Conservation (phyloP, 176 grass and related monocot genomes). For the Zoysia japonica region DNA sequence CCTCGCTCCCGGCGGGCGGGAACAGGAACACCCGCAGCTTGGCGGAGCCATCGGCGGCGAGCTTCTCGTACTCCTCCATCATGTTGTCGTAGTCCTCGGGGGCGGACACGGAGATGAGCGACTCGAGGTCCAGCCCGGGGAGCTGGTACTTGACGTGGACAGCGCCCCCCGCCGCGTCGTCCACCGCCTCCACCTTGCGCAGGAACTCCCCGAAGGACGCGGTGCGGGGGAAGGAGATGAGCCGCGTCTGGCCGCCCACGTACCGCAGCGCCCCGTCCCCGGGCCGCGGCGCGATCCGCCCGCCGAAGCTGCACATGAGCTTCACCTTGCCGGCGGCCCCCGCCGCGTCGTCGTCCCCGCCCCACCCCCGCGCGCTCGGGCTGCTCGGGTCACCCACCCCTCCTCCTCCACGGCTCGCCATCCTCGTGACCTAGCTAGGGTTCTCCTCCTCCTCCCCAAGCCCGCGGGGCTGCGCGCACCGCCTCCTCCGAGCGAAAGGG, state of each 20-base stretch:
- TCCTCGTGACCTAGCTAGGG: slow-evolving; percentile 20
- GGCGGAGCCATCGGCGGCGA: slow-evolving; percentile 68
- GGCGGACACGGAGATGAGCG: slow-evolving; percentile 70
- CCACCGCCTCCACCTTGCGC: slow-evolving; percentile 59
- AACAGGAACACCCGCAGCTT: slow-evolving; percentile 88
- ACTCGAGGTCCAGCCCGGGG: slow-evolving; percentile 86
- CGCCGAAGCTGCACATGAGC: slow-evolving; percentile 85
- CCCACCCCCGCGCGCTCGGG: slow-evolving; percentile 37
- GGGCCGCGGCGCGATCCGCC: slow-evolving; percentile 66
- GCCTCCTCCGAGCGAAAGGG: neutral
- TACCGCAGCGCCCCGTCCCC: slow-evolving; percentile 70
- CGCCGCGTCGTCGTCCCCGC: slow-evolving; percentile 20
- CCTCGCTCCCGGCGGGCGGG: slow-evolving; percentile 50
- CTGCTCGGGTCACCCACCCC: slow-evolving; percentile 33
- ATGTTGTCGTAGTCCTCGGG: slow-evolving; percentile 83
- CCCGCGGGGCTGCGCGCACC: neutral
- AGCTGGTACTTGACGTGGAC: slow-evolving; percentile 78
- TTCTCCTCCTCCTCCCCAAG: neutral
- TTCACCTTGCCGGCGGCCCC: slow-evolving; percentile 49
- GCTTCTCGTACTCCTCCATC: slow-evolving; percentile 95
- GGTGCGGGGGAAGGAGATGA: slow-evolving; percentile 63
- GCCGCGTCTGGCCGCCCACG: slow-evolving; percentile 71
- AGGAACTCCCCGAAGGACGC: slow-evolving; percentile 62
- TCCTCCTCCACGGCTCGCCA: neutral
- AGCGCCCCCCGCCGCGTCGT: slow-evolving; percentile 15